Evolutionary conservation across 129 eudicot species (phyloP), one percentile per base, ranked within the genome.

Genomic region (Chrysanthemum makinoi): DNA sequence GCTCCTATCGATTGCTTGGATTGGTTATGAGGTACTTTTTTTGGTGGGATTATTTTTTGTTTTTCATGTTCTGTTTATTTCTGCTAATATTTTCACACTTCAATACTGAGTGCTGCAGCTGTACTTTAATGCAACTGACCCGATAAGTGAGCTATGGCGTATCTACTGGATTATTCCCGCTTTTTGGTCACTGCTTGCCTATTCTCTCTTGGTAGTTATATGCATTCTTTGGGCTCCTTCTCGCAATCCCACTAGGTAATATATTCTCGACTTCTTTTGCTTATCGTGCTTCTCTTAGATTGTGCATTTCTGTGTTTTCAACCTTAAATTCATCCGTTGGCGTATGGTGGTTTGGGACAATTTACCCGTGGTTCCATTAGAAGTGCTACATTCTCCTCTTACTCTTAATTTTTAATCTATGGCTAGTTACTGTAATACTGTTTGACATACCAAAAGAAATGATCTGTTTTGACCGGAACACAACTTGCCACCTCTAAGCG

Each of bases 191-290:
- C 53, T 88, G 58, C 88, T 88, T 48, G 88, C 90, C 0, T 88
- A 80, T 75, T 83, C 80, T 35, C 88, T 88, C 24, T 73, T 88
- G 80, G 88, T 70, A 8, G 88, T 88, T 30, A 80, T 85, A 67
- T 88, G 95, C 66, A 50, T 85, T 64, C 85, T 88, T 4, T 88
- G 95, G 95, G 95, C 91, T 63, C 95, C 95, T 76, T 88, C 91
- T 48, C 80, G 76, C 19, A 88, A 88, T 75, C 95, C 95, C 65
- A 88, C 95, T 1, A 85, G 95, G 95, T 88, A 80, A n/a, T 39
- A 33, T 53, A 33, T 44, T 14, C 8, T 19, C 0, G 28, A 18
- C 19, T 20, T 68, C 0, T 13, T 48, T 54, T 12, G 11, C 44
- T 14, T 18, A 10, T 77, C 5, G 6, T 28, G 10, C 16, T 55